Evolutionary conservation across 805 yeast genomes (phyloP), one percentile per base, ranked within the genome.

Genomic region (Priceomyces castillae): DNA sequence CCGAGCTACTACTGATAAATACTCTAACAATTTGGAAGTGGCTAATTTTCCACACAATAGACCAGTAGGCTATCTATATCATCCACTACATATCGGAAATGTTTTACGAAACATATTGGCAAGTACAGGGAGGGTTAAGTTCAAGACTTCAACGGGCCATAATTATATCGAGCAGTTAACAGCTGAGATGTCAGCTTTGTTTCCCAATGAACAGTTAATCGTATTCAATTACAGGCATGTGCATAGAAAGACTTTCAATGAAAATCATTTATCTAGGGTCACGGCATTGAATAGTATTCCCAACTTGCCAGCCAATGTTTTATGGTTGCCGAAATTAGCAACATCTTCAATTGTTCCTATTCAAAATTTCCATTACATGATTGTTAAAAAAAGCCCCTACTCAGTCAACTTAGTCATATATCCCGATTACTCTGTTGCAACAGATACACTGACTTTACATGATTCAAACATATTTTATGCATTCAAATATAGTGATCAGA

Each of bases 41-140:
- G 14, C n/a, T 26, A 26, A 7, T 11, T 34, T 30, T 37, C 36
- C 31, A 26, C 42, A 41, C 46, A 41, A 45, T 17, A 42, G 15
- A 15, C 46, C 47, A 7, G 44, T 51, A 2, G 59, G 51, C 2
- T 25, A 49, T n/a, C 18, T 56, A 25, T 57, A 57, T 42, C 56
- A 53, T 34, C 57, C 61, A 1, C 43, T 36, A 6, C 25, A 41
- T 15, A 14, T 57, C 7, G 28, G 44, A 18, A 41, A 46, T 16
- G 36, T 34, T 4, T 30, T 56, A 10, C 35, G 47, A 26, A 25
- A 19, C 6, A 20, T 35, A 7, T 19, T 55, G 18, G 34, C 42
- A 11, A 23, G 23, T 14, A 20, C 46, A 7, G 17, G 30, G 18
- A 42, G 34, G 12, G 44, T 40, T 15, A 23, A 18, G 3, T 37